A percentile compares a stretch with the other conserved stretches of the same genome.
phyloP scores from a whole-genome alignment of 129 eudicot species.

The Pulicaria dysenterica region DNA sequence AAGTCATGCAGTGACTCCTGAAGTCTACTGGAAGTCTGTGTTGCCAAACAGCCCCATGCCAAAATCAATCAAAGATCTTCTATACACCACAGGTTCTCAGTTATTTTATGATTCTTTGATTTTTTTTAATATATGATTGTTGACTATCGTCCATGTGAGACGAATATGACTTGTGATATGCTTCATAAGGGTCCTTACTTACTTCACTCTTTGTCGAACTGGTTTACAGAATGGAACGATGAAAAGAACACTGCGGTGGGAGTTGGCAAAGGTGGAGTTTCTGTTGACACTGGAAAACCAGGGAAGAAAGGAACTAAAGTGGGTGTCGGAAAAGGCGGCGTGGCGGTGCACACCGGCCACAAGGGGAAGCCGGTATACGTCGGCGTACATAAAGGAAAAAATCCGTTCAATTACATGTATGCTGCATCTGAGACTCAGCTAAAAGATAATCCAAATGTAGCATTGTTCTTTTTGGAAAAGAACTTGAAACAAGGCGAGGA shows the following conservation, averaged over 20 bases:
- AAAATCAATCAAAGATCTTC: constrained; percentile 52
- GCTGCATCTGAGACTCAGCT: constrained; percentile 54
- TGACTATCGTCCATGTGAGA: too few relatives aligned
- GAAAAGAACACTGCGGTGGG: constrained; percentile 41
- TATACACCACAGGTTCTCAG: constrained; percentile 21
- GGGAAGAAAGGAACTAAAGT: constrained; percentile 32
- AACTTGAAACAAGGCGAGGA: constrained; percentile 30
- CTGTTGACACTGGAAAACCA: constrained; percentile 19
- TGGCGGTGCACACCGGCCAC: constrained; percentile 31
- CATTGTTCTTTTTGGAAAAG: constrained; percentile 49
- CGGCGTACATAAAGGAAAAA: constrained; percentile 29
- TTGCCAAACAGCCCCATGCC: constrained; percentile 63
- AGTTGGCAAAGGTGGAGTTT: constrained; percentile 33
- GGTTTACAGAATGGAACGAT: constrained; percentile 45
- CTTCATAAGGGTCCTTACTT: background rate
- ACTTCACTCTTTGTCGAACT: background rate
- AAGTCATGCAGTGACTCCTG: constrained; percentile 46
- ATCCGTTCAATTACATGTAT: constrained; percentile 37
- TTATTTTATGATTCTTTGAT: background rate
- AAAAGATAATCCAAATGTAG: constrained; percentile 57
- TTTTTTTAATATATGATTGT: too few relatives aligned
- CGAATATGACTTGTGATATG: too few relatives aligned
- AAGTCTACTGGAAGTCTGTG: constrained; percentile 57
- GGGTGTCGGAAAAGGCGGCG: constrained; percentile 34
- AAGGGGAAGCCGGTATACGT: constrained; percentile 50